Base-by-base conservation (phyloP, 371 early-diverging fungal species). In the Globomyces sp. region DNA sequence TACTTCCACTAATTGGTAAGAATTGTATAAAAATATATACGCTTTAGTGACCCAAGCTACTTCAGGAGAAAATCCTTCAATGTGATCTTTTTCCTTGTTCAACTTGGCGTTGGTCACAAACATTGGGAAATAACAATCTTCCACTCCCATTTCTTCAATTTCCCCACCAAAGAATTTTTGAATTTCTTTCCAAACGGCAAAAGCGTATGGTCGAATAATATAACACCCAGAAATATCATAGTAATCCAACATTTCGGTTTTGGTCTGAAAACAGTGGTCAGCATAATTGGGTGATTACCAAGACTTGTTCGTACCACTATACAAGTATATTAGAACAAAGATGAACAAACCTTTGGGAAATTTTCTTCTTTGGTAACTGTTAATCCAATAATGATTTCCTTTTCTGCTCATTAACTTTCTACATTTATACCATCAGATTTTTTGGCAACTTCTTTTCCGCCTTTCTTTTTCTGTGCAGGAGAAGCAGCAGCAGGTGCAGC, bases 41-140 rank as follows among this genome's bases (percentile, higher is more conserved):
- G 98, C 96, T 74, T 88, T 92, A 52, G 99, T 99, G 39, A 99
- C 99, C 99, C 99, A 99, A 40, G 99, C 99, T 24, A 99, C 98
- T 80, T 99, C 99, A 46, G 99, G 99, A 42, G 98, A 93, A 77
- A 99, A 99, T 36, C 99, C 99, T 74, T 98, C 99, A 67, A 99
- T 89, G 80, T 99, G 99, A 68, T 96, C 95, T 88, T 99, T 99
- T 78, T 99, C 99, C 72, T 89, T 89, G 72, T 99, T 92, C 69
- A 99, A 81, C 51, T 88, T 89, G 69, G 84, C 78, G 74, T 89
- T 87, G 40, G 99, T 90, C 10, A 99, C 95, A 76, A 99, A 96
- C 99, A 99, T 98, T 68, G 99, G 99, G 89, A 99, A 99, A 79
- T 98, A 99, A 70, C 92, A 90, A 78, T 99, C 95, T 73, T 97